Conservation (phyloP, 108 stramenopile species). For the Nannochloropsis salina region DNA sequence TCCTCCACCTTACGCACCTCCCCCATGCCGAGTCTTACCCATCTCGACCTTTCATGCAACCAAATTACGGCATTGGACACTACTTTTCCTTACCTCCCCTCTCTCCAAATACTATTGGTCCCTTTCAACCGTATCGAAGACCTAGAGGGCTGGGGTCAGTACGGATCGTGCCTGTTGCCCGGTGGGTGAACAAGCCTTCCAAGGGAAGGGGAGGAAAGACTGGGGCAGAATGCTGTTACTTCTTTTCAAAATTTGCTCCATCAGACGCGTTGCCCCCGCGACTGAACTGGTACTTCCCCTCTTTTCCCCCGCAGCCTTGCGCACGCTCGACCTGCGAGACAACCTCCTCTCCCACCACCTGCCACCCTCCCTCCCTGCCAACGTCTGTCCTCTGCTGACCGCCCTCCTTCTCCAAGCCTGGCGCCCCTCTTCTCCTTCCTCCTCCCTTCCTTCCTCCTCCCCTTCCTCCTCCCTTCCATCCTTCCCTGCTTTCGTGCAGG, state of each 20-base stretch:
- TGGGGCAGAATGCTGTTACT: background rate
- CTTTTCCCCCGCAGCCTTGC: background rate
- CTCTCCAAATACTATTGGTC: background rate
- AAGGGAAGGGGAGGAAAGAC: background rate
- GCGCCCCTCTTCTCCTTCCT: background rate
- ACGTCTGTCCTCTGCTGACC: background rate
- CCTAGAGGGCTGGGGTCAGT: background rate
- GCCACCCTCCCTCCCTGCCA: background rate
- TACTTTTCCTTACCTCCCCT: background rate
- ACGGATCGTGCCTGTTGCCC: background rate
- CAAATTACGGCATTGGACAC: background rate
- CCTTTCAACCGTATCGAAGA: background rate
- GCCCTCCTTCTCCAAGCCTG: background rate
- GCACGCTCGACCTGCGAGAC: background rate
- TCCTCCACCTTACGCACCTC: background rate
- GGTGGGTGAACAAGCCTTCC: background rate
- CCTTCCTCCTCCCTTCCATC: background rate
- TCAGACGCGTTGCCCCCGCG: background rate
- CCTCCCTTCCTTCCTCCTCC: background rate
- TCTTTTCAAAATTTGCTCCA: background rate
- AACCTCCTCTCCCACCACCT: background rate
- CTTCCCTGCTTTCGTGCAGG: background rate
- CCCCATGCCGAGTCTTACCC: background rate
- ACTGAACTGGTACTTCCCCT: background rate
- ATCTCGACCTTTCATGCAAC: background rate